Evolutionary conservation across 305 asterid genomes (phyloP).

Genomic region (Fraxinus angustifolia): DNA sequence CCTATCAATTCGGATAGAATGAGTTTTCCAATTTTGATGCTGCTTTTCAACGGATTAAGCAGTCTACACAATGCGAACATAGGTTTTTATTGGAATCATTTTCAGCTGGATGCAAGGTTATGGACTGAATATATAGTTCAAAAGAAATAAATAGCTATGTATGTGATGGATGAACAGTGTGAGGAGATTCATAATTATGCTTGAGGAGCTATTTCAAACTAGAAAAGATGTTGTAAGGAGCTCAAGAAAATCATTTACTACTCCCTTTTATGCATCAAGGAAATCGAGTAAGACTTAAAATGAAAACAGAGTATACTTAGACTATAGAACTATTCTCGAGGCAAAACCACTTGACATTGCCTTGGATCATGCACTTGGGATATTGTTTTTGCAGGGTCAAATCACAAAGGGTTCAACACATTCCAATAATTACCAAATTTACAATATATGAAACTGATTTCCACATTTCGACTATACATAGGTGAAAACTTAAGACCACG

Average conservation of each 20-base stretch:
- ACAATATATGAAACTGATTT: neutral
- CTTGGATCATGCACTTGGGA: neutral
- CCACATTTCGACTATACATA: neutral
- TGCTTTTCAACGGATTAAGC: neutral
- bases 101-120: neutral
- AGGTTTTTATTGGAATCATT: constrained; percentile 1
- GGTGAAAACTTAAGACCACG: neutral
- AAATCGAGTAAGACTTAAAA: neutral
- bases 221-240: neutral
- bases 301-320: neutral
- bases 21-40: neutral
- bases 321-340: neutral
- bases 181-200: neutral
- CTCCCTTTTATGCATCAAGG: neutral
- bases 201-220: neutral
- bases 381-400: neutral
- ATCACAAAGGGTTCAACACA: neutral
- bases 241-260: neutral
- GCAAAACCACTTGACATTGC: neutral
- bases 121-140: neutral
- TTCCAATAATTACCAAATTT: neutral
- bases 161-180: neutral
- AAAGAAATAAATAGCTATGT: neutral
- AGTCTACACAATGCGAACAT: neutral
- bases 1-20: neutral